These are phyloP conservation scores for Vitis amurensis DNA, from an alignment of 164 flowering plant species.

Conservation along the genomic window DNA sequence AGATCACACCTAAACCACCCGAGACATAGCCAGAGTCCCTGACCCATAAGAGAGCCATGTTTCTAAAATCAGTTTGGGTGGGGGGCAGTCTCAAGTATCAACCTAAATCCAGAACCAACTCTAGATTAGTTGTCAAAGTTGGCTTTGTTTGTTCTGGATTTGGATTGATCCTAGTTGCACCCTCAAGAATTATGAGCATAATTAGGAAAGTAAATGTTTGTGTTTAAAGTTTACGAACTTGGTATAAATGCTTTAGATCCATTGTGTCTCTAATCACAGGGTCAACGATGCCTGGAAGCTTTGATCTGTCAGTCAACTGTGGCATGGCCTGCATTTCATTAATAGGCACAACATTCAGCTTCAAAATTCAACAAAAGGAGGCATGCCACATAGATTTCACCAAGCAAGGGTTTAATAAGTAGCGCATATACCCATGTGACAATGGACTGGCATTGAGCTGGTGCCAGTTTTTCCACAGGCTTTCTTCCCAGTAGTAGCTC, in stretches of 20 bases:
- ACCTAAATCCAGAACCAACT: background rate
- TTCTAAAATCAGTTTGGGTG: no score
- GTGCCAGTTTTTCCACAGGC: conserved; percentile 78
- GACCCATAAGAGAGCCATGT: no score
- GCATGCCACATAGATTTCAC: no score
- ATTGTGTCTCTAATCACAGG: conserved; percentile 75
- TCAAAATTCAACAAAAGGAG: background rate
- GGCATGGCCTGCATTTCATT: conserved; percentile 85
- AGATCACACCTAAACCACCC: no score
- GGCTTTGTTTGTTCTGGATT: background rate
- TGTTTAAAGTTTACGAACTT: conserved; percentile 42
- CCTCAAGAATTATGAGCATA: background rate
- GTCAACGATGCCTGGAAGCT: conserved; percentile 89
- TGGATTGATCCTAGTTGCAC: background rate
- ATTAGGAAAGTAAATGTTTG: background rate
- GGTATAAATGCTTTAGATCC: conserved; percentile 92
- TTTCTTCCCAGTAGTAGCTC: conserved; percentile 88
- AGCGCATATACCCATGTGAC: conserved; percentile 79
- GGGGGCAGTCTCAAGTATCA: background rate
- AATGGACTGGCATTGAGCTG: conserved; percentile 82
- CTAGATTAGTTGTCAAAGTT: background rate
- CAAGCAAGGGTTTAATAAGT: background rate
- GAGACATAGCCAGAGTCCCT: no score
- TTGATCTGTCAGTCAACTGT: conserved; percentile 89
- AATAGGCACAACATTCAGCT: background rate